Evolutionary conservation across 257 asterid species (phyloP).

Genomic region (Lithospermum erythrorhizon): DNA sequence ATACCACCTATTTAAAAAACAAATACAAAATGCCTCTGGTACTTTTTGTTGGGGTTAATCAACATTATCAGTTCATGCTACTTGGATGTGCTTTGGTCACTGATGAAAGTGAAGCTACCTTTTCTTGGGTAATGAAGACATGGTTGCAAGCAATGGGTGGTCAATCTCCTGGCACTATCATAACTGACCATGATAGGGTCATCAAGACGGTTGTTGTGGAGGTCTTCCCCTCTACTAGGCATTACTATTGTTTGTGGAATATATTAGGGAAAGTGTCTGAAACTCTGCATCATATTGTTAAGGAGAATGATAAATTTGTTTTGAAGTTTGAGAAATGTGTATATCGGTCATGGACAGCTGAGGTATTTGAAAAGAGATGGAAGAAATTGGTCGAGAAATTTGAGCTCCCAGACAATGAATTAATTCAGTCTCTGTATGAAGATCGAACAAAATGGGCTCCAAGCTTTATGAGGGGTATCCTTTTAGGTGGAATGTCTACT

Average conservation of each 20-base stretch:
- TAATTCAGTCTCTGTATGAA: constrained; percentile 51
- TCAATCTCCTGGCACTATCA: constrained; percentile 68
- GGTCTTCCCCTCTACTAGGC: constrained; percentile 56
- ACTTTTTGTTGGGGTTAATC: constrained; percentile 85
- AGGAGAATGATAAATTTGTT: constrained; percentile 57
- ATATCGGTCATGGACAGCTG: constrained; percentile 65
- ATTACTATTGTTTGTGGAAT: constrained; percentile 67
- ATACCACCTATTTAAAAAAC: constrained; percentile 70
- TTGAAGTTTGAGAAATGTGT: constrained; percentile 64
- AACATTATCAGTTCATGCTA: constrained; percentile 82
- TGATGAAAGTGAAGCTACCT: constrained; percentile 62
- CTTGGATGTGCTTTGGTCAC: constrained; percentile 92
- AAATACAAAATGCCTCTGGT: constrained; percentile 81
- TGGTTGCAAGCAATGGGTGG: constrained; percentile 91
- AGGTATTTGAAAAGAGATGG: constrained; percentile 84
- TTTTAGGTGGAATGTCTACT: constrained; percentile 81
- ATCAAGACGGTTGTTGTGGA: constrained; percentile 51
- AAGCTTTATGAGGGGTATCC: constrained; percentile 42
- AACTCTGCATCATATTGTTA: constrained; percentile 46
- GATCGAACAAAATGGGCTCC: constrained; percentile 84
- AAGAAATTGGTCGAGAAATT: constrained; percentile 59
- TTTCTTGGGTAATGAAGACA: constrained; percentile 71
- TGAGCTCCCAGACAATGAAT: constrained; percentile 61
- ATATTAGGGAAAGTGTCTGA: constrained; percentile 68
- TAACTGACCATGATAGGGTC: constrained; percentile 63